Conservation (phyloP, 2,329 filamentous ascomycete genomes). For the Trichoderma brevicompactum region DNA sequence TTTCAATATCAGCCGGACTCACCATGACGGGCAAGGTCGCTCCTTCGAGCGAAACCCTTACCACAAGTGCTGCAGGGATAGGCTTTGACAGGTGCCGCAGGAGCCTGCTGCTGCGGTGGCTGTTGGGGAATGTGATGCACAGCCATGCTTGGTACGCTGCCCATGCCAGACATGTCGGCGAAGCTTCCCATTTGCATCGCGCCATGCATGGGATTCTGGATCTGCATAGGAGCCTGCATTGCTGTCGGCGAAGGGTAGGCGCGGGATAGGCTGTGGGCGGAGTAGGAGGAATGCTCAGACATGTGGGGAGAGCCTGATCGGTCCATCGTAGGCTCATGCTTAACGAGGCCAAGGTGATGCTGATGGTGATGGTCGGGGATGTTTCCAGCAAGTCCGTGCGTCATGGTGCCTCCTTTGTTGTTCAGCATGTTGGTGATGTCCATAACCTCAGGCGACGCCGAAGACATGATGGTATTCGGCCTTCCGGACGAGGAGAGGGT, state of each 20-base stretch:
- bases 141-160: conserved; percentile 44
- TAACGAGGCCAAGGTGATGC: conserved; percentile 41
- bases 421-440: conserved; percentile 59
- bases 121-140: conserved; percentile 44
- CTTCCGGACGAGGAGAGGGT: conserved; percentile 31
- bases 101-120: conserved; percentile 41
- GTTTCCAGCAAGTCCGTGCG: conserved; percentile 36
- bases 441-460: conserved; percentile 55
- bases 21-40: conserved; percentile 95
- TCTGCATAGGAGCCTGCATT: conserved; percentile 56
- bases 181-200: conserved; percentile 49
- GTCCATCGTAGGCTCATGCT: conserved; percentile 51
- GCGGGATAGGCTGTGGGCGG: conserved; percentile 53
- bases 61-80: conserved; percentile 89
- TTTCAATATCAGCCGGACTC: neutral
- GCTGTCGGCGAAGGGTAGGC: conserved; percentile 58
- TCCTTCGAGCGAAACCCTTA: conserved; percentile 90
- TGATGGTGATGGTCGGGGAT: conserved; percentile 39
- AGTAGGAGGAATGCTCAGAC: conserved; percentile 63
- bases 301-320: conserved; percentile 62
- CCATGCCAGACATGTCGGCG: conserved; percentile 44
- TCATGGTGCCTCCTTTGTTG: conserved; percentile 49
- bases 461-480: conserved; percentile 48
- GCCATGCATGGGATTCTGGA: conserved; percentile 49
- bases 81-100: conserved; percentile 60